Conservation (phyloP, 2,329 filamentous ascomycete species). For the Aspergillus calidoustus region DNA sequence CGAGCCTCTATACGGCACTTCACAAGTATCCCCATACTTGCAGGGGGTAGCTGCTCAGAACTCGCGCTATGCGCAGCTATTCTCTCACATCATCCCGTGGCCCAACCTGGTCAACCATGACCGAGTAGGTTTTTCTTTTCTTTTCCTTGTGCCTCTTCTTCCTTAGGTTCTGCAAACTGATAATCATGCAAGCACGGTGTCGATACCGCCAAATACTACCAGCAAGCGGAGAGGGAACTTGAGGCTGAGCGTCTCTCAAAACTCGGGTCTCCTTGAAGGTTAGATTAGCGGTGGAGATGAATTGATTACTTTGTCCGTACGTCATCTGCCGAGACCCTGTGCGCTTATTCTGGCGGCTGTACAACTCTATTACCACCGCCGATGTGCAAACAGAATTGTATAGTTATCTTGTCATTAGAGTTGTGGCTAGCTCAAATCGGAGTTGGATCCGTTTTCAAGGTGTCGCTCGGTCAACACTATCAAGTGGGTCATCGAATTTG, state of each 20-base stretch:
- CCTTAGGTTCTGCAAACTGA: conserved; percentile 20
- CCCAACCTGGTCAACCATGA: conserved; percentile 98
- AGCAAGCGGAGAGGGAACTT: conserved; percentile 89
- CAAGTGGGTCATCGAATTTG: conserved; percentile 48
- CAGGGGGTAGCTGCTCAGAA: conserved; percentile 92
- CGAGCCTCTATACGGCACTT: conserved; percentile 84
- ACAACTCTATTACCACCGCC: not conserved
- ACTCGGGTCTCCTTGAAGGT: conserved; percentile 28
- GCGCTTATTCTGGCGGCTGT: conserved; percentile 25
- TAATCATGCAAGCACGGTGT: conserved; percentile 73
- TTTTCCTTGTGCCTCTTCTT: not conserved
- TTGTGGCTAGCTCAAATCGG: conserved; percentile 3
- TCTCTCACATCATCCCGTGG: conserved; percentile 86
- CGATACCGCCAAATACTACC: conserved; percentile 98
- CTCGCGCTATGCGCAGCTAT: conserved; percentile 86
- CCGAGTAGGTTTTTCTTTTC: conserved; percentile 52
- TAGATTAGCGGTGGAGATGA: conserved; percentile 13
- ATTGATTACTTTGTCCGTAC: conserved; percentile 21
- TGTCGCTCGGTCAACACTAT: conserved; percentile 8
- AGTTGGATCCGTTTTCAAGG: not conserved
- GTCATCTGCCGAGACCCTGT: conserved; percentile 24
- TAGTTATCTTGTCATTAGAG: conserved; percentile 9
- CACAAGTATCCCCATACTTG: conserved; percentile 79
- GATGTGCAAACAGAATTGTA: conserved; percentile 2
- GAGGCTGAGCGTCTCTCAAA: conserved; percentile 69